A percentile compares a stretch with the other conserved stretches of the same genome.
Evolutionary conservation across 164 flowering plant genomes (phyloP).

Genomic region (Chimonanthus praecox): DNA sequence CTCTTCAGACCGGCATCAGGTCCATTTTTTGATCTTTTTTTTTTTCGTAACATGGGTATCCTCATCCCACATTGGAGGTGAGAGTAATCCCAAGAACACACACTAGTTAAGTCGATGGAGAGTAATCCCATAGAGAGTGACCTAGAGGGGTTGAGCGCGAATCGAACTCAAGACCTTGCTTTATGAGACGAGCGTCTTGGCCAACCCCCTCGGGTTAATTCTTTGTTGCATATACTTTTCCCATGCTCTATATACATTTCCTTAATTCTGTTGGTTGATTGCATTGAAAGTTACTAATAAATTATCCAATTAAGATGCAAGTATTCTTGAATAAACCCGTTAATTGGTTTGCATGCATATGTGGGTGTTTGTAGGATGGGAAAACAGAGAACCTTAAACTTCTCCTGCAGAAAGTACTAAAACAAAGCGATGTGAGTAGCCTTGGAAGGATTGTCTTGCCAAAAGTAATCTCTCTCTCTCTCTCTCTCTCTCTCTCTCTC

Average conservation of each 20-base stretch:
- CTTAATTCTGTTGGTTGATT: neutral
- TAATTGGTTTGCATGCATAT: neutral
- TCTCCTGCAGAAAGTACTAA: slow-evolving; percentile 90
- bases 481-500: neutral
- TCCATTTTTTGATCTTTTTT: slow-evolving; percentile 6
- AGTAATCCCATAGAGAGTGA: no score
- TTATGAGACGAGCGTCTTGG: no score
- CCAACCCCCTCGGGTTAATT: no score
- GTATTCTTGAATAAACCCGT: neutral
- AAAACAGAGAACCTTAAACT: slow-evolving; percentile 86
- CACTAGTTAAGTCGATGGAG: no score
- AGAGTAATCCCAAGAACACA: no score
- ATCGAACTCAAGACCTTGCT: no score
- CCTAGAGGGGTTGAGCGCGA: no score
- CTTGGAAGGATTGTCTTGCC: slow-evolving; percentile 99
- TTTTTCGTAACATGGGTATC: neutral
- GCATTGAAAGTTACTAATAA: no score
- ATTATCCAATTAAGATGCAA: neutral
- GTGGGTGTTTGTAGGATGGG: slow-evolving; percentile 45
- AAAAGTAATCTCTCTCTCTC: slow-evolving; percentile 40
- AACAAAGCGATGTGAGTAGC: slow-evolving; percentile 98
- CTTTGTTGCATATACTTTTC: no score
- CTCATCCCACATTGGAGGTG: no score
- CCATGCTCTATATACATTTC: neutral
- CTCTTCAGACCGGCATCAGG: slow-evolving; percentile 51